Base-by-base conservation (phyloP, 139 green algal genomes). In the Pleodorina starrii region DNA sequence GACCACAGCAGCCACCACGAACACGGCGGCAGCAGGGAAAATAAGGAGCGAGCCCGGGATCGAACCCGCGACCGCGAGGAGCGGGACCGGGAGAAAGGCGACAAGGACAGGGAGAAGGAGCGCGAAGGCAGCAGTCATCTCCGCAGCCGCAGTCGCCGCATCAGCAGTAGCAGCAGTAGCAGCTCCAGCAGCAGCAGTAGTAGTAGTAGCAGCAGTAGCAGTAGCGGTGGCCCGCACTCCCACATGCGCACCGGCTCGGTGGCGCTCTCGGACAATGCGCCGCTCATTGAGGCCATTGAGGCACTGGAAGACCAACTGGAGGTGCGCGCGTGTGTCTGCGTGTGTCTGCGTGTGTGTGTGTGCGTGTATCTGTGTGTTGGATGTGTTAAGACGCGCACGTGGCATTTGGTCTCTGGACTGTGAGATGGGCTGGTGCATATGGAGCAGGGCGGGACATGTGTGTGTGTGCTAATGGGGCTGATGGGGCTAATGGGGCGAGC, bases 231-330 rank as follows among this genome's bases (percentile, higher is more conserved):
- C 48, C 36, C 36, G 43, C 69, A 82, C 69, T 83, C 69, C 12
- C 84, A 89, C 68, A 43, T 82, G 84, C 69, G 69, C 2, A 89
- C 69, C 23, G 60, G 43, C 1, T 57, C 60, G 10, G 19, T 16
- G 4, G 23, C 32, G 14, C 9, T 69, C 0, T 88, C 82, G 3
- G 84, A 89, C 71, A 89, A 88, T 9, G 66, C 48, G 69, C 84
- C 84, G 71, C 71, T 89, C 29, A 81, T 89, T 23, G 84, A 54
- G 69, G 84, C 84, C 1, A 89, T 89, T 36, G 84, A 89, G 71
- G 69, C 69, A 27, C 84, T 89, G 35, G 84, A 89, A 25, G 68
- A 89, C 46, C 84, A 89, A 44, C 50, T 89, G 35, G 84, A 89
- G 69, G 68, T 82, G 10, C 6, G 48, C 0, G 3, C 5, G 19